A percentile compares a stretch with the other conserved stretches of the same genome.
Evolutionary conservation across 495 filamentous ascomycete genomes (phyloP).

Genomic region (Baudoinia panamericana): DNA sequence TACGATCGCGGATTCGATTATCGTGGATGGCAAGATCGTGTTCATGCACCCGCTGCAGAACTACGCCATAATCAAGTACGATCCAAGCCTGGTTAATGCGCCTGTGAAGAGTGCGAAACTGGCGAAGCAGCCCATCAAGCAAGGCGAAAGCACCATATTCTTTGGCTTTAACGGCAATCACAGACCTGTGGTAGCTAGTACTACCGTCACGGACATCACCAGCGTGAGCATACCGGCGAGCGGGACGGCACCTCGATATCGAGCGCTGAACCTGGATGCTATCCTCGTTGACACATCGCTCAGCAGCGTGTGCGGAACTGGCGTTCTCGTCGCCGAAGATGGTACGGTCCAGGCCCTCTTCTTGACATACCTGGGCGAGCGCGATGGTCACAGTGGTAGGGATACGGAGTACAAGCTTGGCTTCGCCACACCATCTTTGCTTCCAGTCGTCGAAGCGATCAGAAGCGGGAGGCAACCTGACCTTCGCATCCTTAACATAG

Average conservation of each 20-base stretch:
- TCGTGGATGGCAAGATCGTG: constrained; percentile 82
- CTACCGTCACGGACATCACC: constrained; percentile 91
- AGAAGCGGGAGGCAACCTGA: constrained; percentile 64
- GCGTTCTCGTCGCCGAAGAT: constrained; percentile 78
- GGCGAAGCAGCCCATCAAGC: constrained; percentile 67
- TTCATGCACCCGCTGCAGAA: constrained; percentile 99
- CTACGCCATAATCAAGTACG: constrained; percentile 90
- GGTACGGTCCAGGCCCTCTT: constrained; percentile 89
- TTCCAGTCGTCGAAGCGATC: constrained; percentile 75
- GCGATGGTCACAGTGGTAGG: constrained; percentile 54
- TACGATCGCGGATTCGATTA: constrained; percentile 89
- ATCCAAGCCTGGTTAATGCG: constrained; percentile 80
- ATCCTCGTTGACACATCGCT: constrained; percentile 92
- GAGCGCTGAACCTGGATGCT: constrained; percentile 92
- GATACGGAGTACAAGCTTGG: constrained; percentile 97
- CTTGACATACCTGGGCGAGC: constrained; percentile 92
- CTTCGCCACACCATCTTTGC: constrained; percentile 71
- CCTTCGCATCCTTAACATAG: constrained; percentile 79
- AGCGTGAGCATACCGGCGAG: constrained; percentile 94
- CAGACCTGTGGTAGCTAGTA: constrained; percentile 84
- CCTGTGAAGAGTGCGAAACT: constrained; percentile 82
- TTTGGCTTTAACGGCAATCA: constrained; percentile 95
- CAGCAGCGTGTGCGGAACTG: constrained; percentile 84
- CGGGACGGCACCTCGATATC: constrained; percentile 77
- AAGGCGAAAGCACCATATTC: constrained; percentile 83